A percentile compares a stretch with the other conserved stretches of the same genome.
phyloP scores from a whole-genome alignment of 768 basidiomycete species.

The Hemileccinum rubropunctum region DNA sequence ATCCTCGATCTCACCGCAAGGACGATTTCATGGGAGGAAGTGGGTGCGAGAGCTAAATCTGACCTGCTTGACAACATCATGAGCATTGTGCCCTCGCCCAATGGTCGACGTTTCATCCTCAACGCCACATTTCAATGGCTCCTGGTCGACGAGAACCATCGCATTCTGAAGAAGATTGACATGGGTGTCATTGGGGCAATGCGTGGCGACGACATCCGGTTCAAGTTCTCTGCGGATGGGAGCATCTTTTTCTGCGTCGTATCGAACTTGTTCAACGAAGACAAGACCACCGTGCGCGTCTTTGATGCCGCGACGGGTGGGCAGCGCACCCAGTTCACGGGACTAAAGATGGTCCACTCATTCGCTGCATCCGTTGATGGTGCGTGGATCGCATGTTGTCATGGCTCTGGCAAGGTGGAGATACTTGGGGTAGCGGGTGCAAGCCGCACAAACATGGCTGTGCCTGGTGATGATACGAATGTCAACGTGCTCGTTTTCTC shows the following conservation, averaged over 20 bases:
- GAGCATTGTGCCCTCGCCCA: constrained; percentile 2
- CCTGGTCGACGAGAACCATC: constrained; percentile 4
- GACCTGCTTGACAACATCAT: not conserved
- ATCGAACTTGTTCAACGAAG: not conserved
- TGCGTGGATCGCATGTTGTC: constrained; percentile 8
- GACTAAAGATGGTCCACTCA: constrained; percentile 7
- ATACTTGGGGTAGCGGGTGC: not conserved
- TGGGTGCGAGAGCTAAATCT: not conserved
- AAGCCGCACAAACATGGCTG: not conserved
- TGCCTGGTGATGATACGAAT: not conserved
- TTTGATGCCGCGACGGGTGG: constrained; percentile 12
- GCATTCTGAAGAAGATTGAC: constrained; percentile 7
- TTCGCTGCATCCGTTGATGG: constrained; percentile 5
- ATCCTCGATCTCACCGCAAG: constrained; percentile 5
- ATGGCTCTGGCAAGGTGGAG: constrained; percentile 3
- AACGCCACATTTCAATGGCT: not conserved
- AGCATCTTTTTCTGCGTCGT: constrained; percentile 5
- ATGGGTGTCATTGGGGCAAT: not conserved
- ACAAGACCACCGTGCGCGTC: constrained; percentile 9
- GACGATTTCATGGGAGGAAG: constrained; percentile 1
- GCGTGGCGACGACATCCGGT: not conserved
- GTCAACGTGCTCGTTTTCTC: constrained; percentile 16
- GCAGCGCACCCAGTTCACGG: constrained; percentile 3
- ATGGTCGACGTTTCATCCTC: constrained; percentile 12
- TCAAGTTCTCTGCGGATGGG: constrained; percentile 14